Evolutionary conservation across 768 basidiomycete genomes (phyloP).

Genomic region (Suillus hirtellus): DNA sequence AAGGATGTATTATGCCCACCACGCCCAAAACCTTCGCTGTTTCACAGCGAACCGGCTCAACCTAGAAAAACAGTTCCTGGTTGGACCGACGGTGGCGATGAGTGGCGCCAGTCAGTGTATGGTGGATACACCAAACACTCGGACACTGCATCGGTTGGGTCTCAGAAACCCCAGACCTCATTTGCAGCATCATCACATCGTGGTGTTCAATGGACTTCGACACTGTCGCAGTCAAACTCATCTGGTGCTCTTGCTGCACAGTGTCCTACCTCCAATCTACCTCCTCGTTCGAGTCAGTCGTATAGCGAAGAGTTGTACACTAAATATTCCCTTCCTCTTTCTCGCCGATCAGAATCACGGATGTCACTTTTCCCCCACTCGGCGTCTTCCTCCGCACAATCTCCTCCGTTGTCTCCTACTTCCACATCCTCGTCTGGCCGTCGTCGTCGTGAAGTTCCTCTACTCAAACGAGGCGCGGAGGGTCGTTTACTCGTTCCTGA

Average conservation of each 20-base stretch:
- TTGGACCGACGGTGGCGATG: slow-evolving; percentile 67
- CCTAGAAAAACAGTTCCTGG: slow-evolving; percentile 53
- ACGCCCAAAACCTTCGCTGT: slow-evolving; percentile 35
- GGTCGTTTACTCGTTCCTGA: slow-evolving; percentile 63
- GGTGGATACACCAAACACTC: slow-evolving; percentile 44
- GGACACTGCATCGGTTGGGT: slow-evolving; percentile 32
- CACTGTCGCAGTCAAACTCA: slow-evolving; percentile 20
- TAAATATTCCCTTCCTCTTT: slow-evolving; percentile 57
- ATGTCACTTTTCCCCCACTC: slow-evolving; percentile 38
- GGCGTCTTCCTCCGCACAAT: slow-evolving; percentile 37
- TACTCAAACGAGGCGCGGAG: slow-evolving; percentile 61
- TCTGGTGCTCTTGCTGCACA: slow-evolving; percentile 27
- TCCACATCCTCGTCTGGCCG: slow-evolving; percentile 32
- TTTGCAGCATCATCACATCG: slow-evolving; percentile 53
- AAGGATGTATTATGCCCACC: slow-evolving; percentile 46
- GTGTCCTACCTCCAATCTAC: slow-evolving; percentile 24
- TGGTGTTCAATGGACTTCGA: slow-evolving; percentile 51
- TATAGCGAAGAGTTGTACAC: slow-evolving; percentile 49
- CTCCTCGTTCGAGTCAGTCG: slow-evolving; percentile 31
- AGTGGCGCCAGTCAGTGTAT: slow-evolving; percentile 69
- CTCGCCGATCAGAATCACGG: slow-evolving; percentile 55
- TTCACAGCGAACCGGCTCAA: slow-evolving; percentile 35
- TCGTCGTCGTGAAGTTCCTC: slow-evolving; percentile 49
- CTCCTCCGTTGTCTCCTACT: slow-evolving; percentile 37
- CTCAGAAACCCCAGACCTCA: slow-evolving; percentile 40